These are phyloP conservation scores for Gossypium laxum DNA, from an alignment of 441 rosid species.

Conservation along the genomic window DNA sequence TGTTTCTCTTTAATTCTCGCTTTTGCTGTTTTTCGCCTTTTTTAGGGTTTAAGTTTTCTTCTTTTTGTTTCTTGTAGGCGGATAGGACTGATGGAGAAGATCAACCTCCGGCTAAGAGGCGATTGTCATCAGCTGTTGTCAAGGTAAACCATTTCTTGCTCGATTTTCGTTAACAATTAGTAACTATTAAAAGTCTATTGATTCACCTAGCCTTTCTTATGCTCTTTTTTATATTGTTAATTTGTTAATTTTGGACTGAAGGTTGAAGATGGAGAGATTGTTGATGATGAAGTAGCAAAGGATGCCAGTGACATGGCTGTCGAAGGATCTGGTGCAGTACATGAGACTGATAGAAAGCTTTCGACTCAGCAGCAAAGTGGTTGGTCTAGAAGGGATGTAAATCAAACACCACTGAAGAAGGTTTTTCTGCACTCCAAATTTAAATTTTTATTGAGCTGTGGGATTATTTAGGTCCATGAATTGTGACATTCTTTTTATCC, in stretches of 20 bases:
- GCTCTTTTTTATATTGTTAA: not conserved
- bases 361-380: slow-evolving; percentile 30
- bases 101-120: slow-evolving; percentile 75
- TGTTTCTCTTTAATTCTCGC: not conserved
- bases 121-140: slow-evolving; percentile 82
- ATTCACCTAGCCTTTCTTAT: not conserved
- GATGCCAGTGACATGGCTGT: slow-evolving; percentile 23
- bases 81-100: slow-evolving; percentile 58
- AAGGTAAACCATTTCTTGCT: slow-evolving; percentile 40
- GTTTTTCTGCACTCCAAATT: slow-evolving; percentile 21
- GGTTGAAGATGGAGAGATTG: slow-evolving; percentile 61
- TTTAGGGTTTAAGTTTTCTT: not conserved
- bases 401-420: slow-evolving; percentile 37
- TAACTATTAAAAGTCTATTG: not conserved
- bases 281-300: slow-evolving; percentile 28
- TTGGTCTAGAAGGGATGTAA: slow-evolving; percentile 54
- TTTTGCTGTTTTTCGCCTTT: not conserved
- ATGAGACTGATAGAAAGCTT: slow-evolving; percentile 32
- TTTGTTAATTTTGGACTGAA: slow-evolving; percentile 20
- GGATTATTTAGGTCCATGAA: not conserved
- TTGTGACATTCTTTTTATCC: not conserved
- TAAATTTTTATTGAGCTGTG: not conserved
- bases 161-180: not conserved
- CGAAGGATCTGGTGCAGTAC: slow-evolving; percentile 28
- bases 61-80: slow-evolving; percentile 34